Percentiles rank a stretch among this genome's conserved stretches.
Conservation (phyloP, 23 red algal species). For the Cyanidiococcus yangmingshanensis region DNA sequence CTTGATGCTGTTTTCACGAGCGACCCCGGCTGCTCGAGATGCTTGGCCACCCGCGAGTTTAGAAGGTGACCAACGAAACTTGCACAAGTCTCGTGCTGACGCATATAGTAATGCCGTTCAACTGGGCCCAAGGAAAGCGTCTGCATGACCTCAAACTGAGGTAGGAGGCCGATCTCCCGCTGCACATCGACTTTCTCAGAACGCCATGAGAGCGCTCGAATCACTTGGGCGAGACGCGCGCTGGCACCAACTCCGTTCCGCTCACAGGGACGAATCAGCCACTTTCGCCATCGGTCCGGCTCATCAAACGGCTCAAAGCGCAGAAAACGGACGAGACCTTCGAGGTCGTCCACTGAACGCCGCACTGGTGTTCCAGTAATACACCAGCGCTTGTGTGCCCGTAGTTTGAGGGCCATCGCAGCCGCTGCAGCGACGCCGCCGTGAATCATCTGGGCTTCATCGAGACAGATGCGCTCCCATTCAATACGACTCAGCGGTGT, state of each 20-base stretch:
- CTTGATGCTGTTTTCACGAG: background rate
- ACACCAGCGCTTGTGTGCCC: constrained; percentile 54
- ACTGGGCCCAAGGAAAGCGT: constrained; percentile 39
- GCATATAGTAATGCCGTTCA: constrained; percentile 49
- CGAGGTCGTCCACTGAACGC: constrained; percentile 30
- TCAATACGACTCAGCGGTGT: constrained; percentile 50
- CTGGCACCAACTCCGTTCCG: background rate
- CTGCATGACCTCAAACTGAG: constrained; percentile 22
- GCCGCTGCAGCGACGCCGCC: constrained; percentile 28
- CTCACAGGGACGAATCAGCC: constrained; percentile 24
- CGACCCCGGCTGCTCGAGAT: background rate
- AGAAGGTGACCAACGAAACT: background rate
- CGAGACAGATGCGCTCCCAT: constrained; percentile 67
- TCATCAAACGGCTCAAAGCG: constrained; percentile 16
- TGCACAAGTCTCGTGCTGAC: constrained; percentile 28
- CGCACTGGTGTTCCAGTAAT: constrained; percentile 78
- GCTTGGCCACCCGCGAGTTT: background rate
- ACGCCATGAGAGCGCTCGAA: constrained; percentile 56
- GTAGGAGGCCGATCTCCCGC: constrained; percentile 48
- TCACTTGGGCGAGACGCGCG: constrained; percentile 23
- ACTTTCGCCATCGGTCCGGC: constrained; percentile 27
- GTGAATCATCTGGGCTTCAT: constrained; percentile 72
- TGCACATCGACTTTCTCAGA: constrained; percentile 44
- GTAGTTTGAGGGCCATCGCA: constrained; percentile 40
- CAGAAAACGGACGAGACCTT: constrained; percentile 45